These are phyloP conservation scores for Lagerstroemia speciosa DNA, from an alignment of 345 rosid species.

Conservation along the genomic window DNA sequence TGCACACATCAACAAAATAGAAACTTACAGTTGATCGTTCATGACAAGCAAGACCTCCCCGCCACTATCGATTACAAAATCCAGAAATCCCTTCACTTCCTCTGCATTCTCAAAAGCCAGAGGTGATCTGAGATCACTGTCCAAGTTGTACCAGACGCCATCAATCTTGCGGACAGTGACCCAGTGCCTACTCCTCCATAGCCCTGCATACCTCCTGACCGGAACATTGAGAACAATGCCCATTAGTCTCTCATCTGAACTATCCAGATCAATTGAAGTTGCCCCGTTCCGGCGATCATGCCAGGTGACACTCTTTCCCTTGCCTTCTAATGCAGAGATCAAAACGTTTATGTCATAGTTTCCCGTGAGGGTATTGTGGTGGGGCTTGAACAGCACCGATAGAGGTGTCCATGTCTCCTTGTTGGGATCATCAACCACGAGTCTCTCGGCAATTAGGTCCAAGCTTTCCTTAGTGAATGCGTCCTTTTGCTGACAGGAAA, in stretches of 20 bases:
- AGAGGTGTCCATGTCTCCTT: slow-evolving; percentile 59
- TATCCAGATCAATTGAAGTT: slow-evolving; percentile 48
- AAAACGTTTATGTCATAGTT: slow-evolving; percentile 84
- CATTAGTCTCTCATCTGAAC: slow-evolving; percentile 29
- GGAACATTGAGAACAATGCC: slow-evolving; percentile 78
- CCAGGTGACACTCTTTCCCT: slow-evolving; percentile 61
- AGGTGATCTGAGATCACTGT: slow-evolving; percentile 65
- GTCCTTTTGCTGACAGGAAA: slow-evolving; percentile 40
- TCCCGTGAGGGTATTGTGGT: slow-evolving; percentile 67
- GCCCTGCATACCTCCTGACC: slow-evolving; percentile 55
- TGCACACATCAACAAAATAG: background rate
- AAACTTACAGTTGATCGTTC: slow-evolving; percentile 25
- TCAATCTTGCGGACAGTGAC: slow-evolving; percentile 55
- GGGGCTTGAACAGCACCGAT: slow-evolving; percentile 67
- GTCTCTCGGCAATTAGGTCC: slow-evolving; percentile 53
- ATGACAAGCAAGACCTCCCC: slow-evolving; percentile 72
- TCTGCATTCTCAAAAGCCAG: slow-evolving; percentile 27
- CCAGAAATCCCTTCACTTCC: slow-evolving; percentile 52
- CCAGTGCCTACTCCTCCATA: slow-evolving; percentile 93
- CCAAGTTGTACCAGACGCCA: slow-evolving; percentile 87
- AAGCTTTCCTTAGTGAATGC: slow-evolving; percentile 55
- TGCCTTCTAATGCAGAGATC: slow-evolving; percentile 59
- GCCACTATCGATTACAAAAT: slow-evolving; percentile 38
- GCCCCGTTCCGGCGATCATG: slow-evolving; percentile 68
- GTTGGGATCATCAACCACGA: slow-evolving; percentile 47